Conservation (phyloP, 2,329 filamentous ascomycete species). For the Stachybotrys chlorohalonatus region DNA sequence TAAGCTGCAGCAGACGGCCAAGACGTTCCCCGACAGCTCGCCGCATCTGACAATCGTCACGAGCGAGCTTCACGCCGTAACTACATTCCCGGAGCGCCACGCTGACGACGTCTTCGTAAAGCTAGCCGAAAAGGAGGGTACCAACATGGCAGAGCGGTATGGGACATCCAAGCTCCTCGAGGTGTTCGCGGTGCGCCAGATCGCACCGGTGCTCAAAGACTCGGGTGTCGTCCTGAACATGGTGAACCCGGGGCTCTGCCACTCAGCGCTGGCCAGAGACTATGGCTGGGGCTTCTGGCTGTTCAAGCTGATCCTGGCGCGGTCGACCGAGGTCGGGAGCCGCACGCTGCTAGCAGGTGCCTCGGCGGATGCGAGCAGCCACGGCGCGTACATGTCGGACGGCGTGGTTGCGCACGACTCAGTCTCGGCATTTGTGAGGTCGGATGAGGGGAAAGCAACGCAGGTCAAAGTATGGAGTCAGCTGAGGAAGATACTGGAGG, state of each 20-base stretch:
- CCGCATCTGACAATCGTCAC: constrained; percentile 18
- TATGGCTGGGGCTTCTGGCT: constrained; percentile 5
- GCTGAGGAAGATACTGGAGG: constrained; percentile 29
- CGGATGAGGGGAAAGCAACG: constrained; percentile 25
- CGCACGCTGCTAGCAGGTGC: constrained; percentile 31
- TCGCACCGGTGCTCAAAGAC: constrained; percentile 4
- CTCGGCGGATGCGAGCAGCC: constrained; percentile 26
- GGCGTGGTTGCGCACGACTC: constrained; percentile 14
- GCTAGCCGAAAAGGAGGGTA: constrained; percentile 13
- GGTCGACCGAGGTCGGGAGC: constrained; percentile 36
- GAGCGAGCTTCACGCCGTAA: constrained; percentile 16
- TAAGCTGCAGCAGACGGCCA: constrained; percentile 33
- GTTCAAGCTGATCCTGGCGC: constrained; percentile 25
- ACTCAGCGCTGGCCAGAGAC: constrained; percentile 34
- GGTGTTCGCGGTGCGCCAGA: constrained; percentile 14
- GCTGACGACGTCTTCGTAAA: constrained; percentile 18
- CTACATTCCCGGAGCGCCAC: constrained; percentile 15
- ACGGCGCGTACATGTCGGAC: constrained; percentile 37
- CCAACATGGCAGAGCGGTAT: constrained; percentile 12
- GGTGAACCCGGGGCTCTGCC: constrained; percentile 44
- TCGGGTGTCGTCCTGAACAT: constrained; percentile 35
- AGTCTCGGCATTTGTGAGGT: constrained; percentile 26
- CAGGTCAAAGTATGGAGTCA: constrained; percentile 33
- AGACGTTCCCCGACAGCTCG: constrained; percentile 4
- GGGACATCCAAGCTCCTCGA: constrained; percentile 20